phyloP scores from a whole-genome alignment of 2,329 filamentous ascomycete species.

The Cercospora citrullina region DNA sequence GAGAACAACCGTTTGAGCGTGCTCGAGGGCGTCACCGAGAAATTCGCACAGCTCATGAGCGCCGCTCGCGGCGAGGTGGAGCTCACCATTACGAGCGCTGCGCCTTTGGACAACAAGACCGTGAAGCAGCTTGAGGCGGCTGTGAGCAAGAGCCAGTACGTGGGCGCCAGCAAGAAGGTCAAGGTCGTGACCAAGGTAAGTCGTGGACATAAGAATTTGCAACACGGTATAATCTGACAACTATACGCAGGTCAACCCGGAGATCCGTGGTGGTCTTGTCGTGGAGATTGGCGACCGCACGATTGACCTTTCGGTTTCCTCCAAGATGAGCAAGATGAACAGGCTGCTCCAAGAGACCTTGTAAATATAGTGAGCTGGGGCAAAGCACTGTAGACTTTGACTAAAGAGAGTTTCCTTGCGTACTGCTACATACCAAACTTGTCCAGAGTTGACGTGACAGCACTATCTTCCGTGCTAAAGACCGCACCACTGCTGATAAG shows the following conservation, averaged over 20 bases:
- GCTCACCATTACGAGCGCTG: slow-evolving; percentile 84
- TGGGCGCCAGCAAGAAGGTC: slow-evolving; percentile 91
- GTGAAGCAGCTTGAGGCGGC: slow-evolving; percentile 82
- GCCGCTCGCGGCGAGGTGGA: slow-evolving; percentile 91
- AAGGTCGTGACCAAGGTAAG: slow-evolving; percentile 84
- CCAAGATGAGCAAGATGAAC: slow-evolving; percentile 98
- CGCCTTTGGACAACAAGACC: slow-evolving; percentile 84
- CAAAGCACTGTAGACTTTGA: slow-evolving; percentile 23
- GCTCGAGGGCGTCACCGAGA: slow-evolving; percentile 77
- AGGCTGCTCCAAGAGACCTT: slow-evolving; percentile 95
- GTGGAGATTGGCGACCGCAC: slow-evolving; percentile 98
- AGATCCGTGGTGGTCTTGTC: slow-evolving; percentile 88
- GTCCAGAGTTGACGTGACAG: not conserved
- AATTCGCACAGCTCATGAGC: slow-evolving; percentile 85
- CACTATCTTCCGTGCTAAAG: not conserved
- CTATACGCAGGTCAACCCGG: slow-evolving; percentile 73
- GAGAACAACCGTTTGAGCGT: slow-evolving; percentile 94
- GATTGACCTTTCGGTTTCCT: slow-evolving; percentile 93
- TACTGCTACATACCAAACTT: not conserved
- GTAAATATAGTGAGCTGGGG: slow-evolving; percentile 62
- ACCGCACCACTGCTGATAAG: not conserved
- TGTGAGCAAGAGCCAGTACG: slow-evolving; percentile 84
- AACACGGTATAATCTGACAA: slow-evolving; percentile 11
- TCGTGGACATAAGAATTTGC: slow-evolving; percentile 39
- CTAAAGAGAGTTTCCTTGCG: slow-evolving; percentile 19